These are phyloP conservation scores for Penicillium subrubescens DNA, from an alignment of 495 filamentous ascomycete species.

Conservation along the genomic window DNA sequence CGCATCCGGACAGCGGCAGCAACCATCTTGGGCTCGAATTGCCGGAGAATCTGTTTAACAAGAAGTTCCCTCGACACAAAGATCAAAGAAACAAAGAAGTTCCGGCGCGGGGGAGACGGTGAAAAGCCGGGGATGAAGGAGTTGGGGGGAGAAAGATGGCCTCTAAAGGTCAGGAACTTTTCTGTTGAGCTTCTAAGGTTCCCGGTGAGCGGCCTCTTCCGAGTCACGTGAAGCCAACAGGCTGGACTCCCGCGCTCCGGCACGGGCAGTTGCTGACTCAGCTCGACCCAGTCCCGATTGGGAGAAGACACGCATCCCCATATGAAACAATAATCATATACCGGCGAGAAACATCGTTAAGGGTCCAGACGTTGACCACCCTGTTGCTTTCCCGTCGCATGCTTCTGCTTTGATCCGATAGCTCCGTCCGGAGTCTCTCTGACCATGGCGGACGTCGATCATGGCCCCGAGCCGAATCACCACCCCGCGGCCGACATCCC, in stretches of 20 bases:
- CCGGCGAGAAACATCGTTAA: constrained; percentile 1
- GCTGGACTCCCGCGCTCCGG: background rate
- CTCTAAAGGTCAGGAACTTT: constrained; percentile 42
- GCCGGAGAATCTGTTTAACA: constrained; percentile 31
- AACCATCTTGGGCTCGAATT: constrained; percentile 43
- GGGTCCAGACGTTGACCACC: constrained; percentile 19
- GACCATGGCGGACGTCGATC: constrained; percentile 51
- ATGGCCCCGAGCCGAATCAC: constrained; percentile 40
- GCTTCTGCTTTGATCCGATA: constrained; percentile 31
- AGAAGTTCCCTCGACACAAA: constrained; percentile 32
- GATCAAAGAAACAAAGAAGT: constrained; percentile 22
- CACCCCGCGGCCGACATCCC: constrained; percentile 28
- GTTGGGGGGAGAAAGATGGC: constrained; percentile 36
- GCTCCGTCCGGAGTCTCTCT: constrained; percentile 42
- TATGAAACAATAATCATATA: constrained; percentile 8
- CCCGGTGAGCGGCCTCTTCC: constrained; percentile 30
- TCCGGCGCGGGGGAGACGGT: constrained; percentile 24
- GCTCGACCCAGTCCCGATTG: constrained; percentile 26
- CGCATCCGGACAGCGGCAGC: constrained; percentile 52
- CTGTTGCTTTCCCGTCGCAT: constrained; percentile 28
- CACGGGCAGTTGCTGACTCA: constrained; percentile 13
- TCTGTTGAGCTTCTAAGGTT: constrained; percentile 45
- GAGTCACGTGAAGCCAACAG: constrained; percentile 25
- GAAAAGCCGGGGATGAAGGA: constrained; percentile 32
- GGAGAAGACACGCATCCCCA: constrained; percentile 31